Conservation (phyloP, 768 basidiomycete genomes). For the Panaeolus cyanescens region DNA sequence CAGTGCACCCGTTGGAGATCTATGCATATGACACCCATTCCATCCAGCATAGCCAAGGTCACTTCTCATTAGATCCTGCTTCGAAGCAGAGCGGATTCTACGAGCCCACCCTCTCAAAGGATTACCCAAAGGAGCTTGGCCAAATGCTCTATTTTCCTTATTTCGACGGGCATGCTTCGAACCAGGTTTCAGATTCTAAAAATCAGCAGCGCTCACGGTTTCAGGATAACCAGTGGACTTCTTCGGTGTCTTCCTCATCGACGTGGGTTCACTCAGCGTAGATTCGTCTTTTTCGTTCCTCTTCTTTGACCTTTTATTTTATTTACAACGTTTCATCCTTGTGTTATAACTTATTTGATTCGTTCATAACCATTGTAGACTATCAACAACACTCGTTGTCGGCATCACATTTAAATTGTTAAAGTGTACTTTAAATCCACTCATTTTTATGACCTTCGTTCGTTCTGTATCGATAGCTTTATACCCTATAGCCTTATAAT, state of each 20-base stretch:
- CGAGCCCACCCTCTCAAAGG: background rate
- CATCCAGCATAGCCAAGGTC: no score
- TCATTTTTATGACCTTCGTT: background rate
- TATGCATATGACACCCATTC: background rate
- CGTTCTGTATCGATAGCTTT: background rate
- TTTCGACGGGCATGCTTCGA: background rate
- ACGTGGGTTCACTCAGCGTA: background rate
- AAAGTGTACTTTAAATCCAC: background rate
- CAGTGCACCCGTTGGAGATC: background rate
- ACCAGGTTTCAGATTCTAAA: background rate
- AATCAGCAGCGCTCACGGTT: background rate
- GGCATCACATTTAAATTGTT: background rate
- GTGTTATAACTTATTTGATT: slow-evolving; percentile 1
- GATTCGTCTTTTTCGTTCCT: background rate
- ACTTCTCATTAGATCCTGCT: background rate
- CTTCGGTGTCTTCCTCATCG: background rate
- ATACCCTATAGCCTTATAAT: background rate
- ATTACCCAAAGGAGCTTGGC: background rate
- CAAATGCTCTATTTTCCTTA: background rate
- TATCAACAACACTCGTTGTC: slow-evolving; percentile 4
- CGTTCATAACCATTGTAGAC: slow-evolving; percentile 3
- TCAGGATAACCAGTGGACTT: background rate
- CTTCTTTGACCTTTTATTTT: background rate
- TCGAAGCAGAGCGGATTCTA: background rate
- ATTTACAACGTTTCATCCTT: background rate